Base-by-base conservation (phyloP, 768 basidiomycete species). In the Tulasnella sp. region DNA sequence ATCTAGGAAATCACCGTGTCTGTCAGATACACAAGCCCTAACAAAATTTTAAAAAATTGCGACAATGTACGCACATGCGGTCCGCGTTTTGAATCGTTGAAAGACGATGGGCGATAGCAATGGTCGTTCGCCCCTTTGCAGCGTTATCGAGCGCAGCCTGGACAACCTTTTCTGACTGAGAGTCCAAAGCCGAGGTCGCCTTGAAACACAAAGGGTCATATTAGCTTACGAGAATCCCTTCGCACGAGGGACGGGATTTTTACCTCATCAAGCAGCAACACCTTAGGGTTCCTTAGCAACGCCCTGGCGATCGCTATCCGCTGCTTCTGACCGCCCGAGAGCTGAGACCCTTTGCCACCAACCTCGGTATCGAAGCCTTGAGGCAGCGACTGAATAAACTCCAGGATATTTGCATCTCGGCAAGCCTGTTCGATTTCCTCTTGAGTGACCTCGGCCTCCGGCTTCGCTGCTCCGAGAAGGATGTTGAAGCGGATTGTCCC, bases 111-210 rank as follows among this genome's bases (percentile, higher is more conserved):
- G 97, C 97, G 79, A 99, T 97, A 20, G 96, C 93, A 78, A 96
- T 92, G 13, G 96, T 98, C 9, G 96, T 97, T 79, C 97, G 89
- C 48, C 96, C 96, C 85, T 90, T 93, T 1, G 95, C 91, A 7
- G 96, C 98, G 82, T 90, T 89, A 84, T 99, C 98, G 35, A 99
- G 88, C 5, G 98, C 98, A 7, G 89, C 92, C 82, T 99, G 97
- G 10, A 99, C 98, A 73, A 99, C 92, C 84, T 94, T 94, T 85
- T 98, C 96, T 29, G 93, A 94, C 81, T 91, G 91, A 13, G 93
- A 93, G 83, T 96, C 96, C 39, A 98, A 88, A 0, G 96, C 94
- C 67, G 93, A 95, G 0, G 94, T 96, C 7, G 94, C 94, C 85
- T 81, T 55, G 77, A 78, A 73, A 26, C 74, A 79, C 7, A 61